Evolutionary conservation across 2,329 filamentous ascomycete genomes (phyloP).

Genomic region (Colletotrichum simmondsii): DNA sequence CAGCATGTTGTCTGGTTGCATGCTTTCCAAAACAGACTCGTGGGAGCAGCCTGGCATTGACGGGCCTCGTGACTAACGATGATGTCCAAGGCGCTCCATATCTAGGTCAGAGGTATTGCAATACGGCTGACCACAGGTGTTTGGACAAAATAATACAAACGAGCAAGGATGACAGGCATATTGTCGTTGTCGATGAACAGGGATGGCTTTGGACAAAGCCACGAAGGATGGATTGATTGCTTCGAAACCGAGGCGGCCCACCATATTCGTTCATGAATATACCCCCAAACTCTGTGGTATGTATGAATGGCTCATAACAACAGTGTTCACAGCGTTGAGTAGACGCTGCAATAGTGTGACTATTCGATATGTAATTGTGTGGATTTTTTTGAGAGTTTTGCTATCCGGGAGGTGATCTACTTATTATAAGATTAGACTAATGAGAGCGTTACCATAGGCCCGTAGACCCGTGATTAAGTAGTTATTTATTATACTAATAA

Average conservation of each 20-base stretch:
- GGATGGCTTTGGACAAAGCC: background rate
- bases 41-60: background rate
- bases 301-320: too few species aligned
- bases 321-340: too few species aligned
- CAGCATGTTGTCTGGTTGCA: background rate
- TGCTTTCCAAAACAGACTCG: background rate
- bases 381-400: too few species aligned
- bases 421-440: too few species aligned
- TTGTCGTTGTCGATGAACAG: background rate
- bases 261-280: too few species aligned
- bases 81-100: background rate
- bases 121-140: background rate
- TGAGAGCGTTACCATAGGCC: too few species aligned
- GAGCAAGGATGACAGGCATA: background rate
- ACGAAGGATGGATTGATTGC: background rate
- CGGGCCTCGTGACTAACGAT: background rate
- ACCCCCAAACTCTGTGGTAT: background rate
- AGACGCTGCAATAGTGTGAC: too few species aligned
- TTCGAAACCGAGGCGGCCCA: too few species aligned
- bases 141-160: background rate
- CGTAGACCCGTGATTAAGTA: too few species aligned
- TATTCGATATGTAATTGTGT: too few species aligned
- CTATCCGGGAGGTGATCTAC: too few species aligned
- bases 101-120: background rate
- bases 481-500: too few species aligned